Evolutionary conservation across 2,329 filamentous ascomycete genomes (phyloP).

Genomic region (Nigrospora oryzae): DNA sequence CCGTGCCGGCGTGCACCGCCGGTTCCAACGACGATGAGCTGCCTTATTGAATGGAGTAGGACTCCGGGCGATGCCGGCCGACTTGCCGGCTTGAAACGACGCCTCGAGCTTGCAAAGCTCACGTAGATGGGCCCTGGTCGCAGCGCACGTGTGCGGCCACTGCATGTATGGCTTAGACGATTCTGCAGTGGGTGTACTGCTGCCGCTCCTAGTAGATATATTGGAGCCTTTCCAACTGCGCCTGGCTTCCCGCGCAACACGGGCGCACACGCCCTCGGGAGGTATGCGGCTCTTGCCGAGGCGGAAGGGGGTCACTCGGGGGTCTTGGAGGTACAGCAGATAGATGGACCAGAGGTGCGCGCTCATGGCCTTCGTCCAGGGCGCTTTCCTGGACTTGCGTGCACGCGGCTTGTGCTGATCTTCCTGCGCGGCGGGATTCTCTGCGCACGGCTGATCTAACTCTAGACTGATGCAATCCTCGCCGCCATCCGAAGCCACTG

Average conservation of each 20-base stretch:
- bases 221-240: slow-evolving; percentile 59
- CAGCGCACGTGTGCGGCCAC: slow-evolving; percentile 57
- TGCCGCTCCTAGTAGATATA: slow-evolving; percentile 35
- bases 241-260: slow-evolving; percentile 58
- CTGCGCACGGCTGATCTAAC: slow-evolving; percentile 1
- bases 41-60: slow-evolving; percentile 47
- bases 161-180: slow-evolving; percentile 39
- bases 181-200: slow-evolving; percentile 45
- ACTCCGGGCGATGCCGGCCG: slow-evolving; percentile 41
- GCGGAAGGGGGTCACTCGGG: slow-evolving; percentile 58
- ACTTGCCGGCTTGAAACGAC: slow-evolving; percentile 31
- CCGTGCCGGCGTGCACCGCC: slow-evolving; percentile 36
- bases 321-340: slow-evolving; percentile 56
- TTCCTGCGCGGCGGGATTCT: background rate
- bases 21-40: slow-evolving; percentile 39
- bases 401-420: background rate
- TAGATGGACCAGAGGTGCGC: slow-evolving; percentile 60
- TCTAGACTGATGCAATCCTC: slow-evolving; percentile 43
- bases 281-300: slow-evolving; percentile 56
- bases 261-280: slow-evolving; percentile 54
- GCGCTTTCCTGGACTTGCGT: slow-evolving; percentile 36
- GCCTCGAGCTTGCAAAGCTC: slow-evolving; percentile 53
- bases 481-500: slow-evolving; percentile 48
- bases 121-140: slow-evolving; percentile 53
- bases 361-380: slow-evolving; percentile 59